phyloP scores from a whole-genome alignment of 2,329 filamentous ascomycete genomes.

The Sporothrix sp. region DNA sequence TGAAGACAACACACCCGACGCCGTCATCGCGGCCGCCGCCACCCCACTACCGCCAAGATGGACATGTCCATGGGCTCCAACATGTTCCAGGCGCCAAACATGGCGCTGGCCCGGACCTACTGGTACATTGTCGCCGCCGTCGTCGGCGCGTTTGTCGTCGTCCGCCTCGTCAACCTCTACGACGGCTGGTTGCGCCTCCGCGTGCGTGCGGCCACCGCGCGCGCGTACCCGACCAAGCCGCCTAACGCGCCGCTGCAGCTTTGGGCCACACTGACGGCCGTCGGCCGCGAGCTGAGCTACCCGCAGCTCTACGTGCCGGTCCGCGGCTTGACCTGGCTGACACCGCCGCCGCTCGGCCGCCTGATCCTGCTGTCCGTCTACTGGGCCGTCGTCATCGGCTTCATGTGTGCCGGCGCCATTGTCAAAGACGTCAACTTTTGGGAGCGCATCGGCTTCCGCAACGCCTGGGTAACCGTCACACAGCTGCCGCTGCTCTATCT shows the following conservation, averaged over 20 bases:
- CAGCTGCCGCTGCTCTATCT: constrained; percentile 57
- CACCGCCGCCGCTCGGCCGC: constrained; percentile 49
- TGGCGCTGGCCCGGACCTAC: constrained; percentile 42
- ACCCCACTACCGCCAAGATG: too few relatives aligned
- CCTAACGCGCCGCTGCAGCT: constrained; percentile 34
- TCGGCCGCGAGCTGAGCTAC: constrained; percentile 46
- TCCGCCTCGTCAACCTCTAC: constrained; percentile 35
- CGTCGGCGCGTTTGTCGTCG: constrained; percentile 31
- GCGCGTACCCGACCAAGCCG: constrained; percentile 43
- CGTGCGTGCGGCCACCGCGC: constrained; percentile 32
- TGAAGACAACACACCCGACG: background rate
- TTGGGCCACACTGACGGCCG: constrained; percentile 51
- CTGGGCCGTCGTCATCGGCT: constrained; percentile 49
- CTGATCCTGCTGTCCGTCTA: constrained; percentile 44
- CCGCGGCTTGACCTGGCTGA: constrained; percentile 42
- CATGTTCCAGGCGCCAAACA: constrained; percentile 37
- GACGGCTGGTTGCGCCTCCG: constrained; percentile 32
- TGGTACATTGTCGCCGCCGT: constrained; percentile 50
- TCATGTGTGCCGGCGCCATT: constrained; percentile 43
- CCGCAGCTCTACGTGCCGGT: constrained; percentile 43
- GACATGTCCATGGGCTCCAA: constrained; percentile 28
- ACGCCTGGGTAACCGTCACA: constrained; percentile 55
- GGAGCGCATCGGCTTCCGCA: constrained; percentile 58
- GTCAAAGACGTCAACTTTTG: constrained; percentile 46
- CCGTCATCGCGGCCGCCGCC: too few relatives aligned